Conservation (phyloP, 306 rosid genomes). For the Malus fusca region DNA sequence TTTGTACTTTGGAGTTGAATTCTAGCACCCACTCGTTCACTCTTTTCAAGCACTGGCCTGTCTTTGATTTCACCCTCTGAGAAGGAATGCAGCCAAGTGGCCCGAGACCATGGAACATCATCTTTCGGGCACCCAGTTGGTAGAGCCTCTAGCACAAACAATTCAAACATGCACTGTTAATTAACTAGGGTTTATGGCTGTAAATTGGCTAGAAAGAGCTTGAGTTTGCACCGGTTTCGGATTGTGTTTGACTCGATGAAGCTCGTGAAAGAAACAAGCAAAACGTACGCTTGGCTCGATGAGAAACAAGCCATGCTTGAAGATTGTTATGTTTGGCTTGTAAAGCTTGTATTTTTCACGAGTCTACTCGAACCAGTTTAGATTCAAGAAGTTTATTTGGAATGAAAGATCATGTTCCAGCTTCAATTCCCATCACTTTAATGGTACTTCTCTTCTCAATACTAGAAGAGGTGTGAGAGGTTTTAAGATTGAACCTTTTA, state of each 20-base stretch:
- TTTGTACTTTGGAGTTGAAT: conserved; percentile 42
- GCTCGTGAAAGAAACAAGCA: background rate
- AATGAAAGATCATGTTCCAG: background rate
- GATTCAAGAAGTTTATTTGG: background rate
- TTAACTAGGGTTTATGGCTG: background rate
- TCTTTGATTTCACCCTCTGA: conserved; percentile 68
- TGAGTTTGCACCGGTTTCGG: background rate
- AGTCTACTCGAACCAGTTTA: background rate
- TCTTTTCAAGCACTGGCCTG: conserved; percentile 51
- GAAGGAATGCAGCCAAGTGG: conserved; percentile 96
- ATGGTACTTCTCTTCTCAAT: background rate
- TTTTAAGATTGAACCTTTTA: no score
- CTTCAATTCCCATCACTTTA: no score
- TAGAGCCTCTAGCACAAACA: conserved; percentile 42
- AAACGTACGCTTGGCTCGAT: no score
- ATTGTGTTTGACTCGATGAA: background rate
- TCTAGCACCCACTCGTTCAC: conserved; percentile 43
- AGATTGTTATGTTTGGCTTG: no score
- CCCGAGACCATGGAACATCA: conserved; percentile 60
- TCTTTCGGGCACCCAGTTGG: conserved; percentile 57
- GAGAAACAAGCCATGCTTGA: background rate
- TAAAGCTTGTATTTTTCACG: no score
- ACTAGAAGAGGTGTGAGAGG: no score
- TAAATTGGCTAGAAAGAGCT: background rate
- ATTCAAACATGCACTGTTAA: background rate